Conservation (phyloP, 371 early-diverging fungal genomes). For the Batkoa obscura region DNA sequence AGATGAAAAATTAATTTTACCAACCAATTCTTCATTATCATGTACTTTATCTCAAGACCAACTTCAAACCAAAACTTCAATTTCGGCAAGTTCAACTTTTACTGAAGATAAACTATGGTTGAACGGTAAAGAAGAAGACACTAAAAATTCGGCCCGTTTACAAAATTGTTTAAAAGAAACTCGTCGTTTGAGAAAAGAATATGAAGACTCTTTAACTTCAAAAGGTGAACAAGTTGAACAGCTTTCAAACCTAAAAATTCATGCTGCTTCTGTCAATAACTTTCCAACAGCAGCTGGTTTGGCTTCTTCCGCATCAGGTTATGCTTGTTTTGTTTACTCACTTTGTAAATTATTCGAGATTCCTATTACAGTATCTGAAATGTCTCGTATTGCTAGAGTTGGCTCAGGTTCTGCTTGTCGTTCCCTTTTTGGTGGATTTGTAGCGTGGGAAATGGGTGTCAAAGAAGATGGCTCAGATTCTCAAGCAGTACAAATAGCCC, state of each 20-base stretch:
- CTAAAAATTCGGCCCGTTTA: constrained; percentile 54
- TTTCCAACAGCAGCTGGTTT: constrained; percentile 99
- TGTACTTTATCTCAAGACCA: constrained; percentile 91
- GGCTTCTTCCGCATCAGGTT: constrained; percentile 97
- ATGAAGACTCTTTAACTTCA: constrained; percentile 32
- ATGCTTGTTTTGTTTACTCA: constrained; percentile 82
- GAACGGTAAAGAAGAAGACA: constrained; percentile 76
- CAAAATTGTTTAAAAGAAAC: constrained; percentile 65
- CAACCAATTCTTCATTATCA: constrained; percentile 92
- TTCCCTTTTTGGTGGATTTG: constrained; percentile 91
- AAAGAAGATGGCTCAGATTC: constrained; percentile 67
- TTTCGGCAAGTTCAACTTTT: constrained; percentile 47
- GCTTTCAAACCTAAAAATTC: constrained; percentile 39
- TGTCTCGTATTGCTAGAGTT: constrained; percentile 84
- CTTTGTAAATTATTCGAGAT: constrained; percentile 60
- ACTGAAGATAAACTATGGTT: constrained; percentile 69
- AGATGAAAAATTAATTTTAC: constrained; percentile 71
- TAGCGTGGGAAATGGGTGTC: constrained; percentile 85
- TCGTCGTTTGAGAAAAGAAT: constrained; percentile 43
- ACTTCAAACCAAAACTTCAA: constrained; percentile 82
- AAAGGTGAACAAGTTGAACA: constrained; percentile 16
- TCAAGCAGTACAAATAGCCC: constrained; percentile 74
- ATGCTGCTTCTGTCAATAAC: constrained; percentile 88
- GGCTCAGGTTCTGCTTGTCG: constrained; percentile 97
- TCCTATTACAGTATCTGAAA: constrained; percentile 37